phyloP scores from a whole-genome alignment of 1,284 basidiomycete species.

The Phellinidium pouzarii region DNA sequence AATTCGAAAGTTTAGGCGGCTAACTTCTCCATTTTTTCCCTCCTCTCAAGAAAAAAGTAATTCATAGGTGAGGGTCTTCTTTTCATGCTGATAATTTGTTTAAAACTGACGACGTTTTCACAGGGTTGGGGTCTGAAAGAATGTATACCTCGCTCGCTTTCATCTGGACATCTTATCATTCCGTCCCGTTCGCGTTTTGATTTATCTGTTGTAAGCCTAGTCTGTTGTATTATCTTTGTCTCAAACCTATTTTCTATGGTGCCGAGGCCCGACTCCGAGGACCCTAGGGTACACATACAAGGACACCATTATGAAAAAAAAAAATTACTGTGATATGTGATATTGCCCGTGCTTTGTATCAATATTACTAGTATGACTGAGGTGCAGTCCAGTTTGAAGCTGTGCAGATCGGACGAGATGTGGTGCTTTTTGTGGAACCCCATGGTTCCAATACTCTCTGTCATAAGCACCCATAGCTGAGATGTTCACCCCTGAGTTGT shows the following conservation, averaged over 20 bases:
- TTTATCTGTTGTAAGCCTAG: background rate
- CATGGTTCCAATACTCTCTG: too few relatives aligned
- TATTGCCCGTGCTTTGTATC: too few relatives aligned
- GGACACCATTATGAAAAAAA: too few relatives aligned
- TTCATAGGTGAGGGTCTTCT: slow-evolving; percentile 30
- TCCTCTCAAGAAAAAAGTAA: slow-evolving; percentile 45
- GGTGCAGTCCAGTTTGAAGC: too few relatives aligned
- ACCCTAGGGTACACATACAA: too few relatives aligned
- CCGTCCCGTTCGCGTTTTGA: background rate
- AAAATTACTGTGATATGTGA: too few relatives aligned
- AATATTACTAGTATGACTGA: too few relatives aligned
- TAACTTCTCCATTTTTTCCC: slow-evolving; percentile 15
- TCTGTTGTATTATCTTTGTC: background rate
- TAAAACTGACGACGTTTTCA: background rate
- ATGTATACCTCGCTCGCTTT: background rate
- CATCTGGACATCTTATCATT: background rate
- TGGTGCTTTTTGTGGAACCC: too few relatives aligned
- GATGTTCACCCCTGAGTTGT: too few relatives aligned
- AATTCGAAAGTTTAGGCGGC: slow-evolving; percentile 2
- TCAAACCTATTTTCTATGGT: background rate
- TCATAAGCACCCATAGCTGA: too few relatives aligned
- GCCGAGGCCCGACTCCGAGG: too few relatives aligned
- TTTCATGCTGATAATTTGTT: background rate
- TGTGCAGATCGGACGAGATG: too few relatives aligned
- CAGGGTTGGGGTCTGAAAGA: slow-evolving; percentile 4